Base-by-base conservation (phyloP, 106 monocot species). In the Dendrobium nobile region DNA sequence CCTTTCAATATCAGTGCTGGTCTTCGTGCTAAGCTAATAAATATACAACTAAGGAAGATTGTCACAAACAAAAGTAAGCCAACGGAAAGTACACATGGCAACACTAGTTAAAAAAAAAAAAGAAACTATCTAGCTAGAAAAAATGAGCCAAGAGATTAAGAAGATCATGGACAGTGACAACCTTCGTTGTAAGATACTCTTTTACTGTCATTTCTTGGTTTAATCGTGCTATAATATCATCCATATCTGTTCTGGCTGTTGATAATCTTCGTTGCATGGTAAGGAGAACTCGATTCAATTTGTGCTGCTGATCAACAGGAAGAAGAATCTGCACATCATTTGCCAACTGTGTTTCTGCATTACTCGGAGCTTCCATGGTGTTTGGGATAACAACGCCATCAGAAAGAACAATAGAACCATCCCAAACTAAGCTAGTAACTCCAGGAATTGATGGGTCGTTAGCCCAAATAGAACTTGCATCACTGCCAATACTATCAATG, bases 201-300 rank as follows among this genome's bases (percentile, higher is more conserved):
- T 98, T 98, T 0, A 91, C 86, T 73, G 94, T 88, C 9, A 88
- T 88, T 88, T 98, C 94, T 83, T 98, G 94, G 85, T 98, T 92
- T 75, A 94, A 79, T 81, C 92, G 84, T 67, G 97, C 85, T 56
- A 94, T 91, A 24, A 98, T 85, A 95, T 98, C 92, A 77, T 98
- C 97, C 94, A 94, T 98, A 81, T 98, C 94, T 42, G 91, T 92
- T 88, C 87, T 94, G 79, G 87, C 85, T 22, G 94, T 88, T 67
- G 61, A 84, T 72, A 92, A 77, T 82, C 94, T 91, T 45, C 87
- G 83, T 84, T 98, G 87, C 85, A 95, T 82, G 2, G 85, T 94
- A 79, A 87, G 3, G 64, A 98, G 84, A 88, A 91, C 55, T 81
- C 92, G 91, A 81, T 87, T 91, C 75, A 98, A 81, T 81, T 88